Conservation (phyloP, 768 basidiomycete species). For the Paxillus rubicundulus region DNA sequence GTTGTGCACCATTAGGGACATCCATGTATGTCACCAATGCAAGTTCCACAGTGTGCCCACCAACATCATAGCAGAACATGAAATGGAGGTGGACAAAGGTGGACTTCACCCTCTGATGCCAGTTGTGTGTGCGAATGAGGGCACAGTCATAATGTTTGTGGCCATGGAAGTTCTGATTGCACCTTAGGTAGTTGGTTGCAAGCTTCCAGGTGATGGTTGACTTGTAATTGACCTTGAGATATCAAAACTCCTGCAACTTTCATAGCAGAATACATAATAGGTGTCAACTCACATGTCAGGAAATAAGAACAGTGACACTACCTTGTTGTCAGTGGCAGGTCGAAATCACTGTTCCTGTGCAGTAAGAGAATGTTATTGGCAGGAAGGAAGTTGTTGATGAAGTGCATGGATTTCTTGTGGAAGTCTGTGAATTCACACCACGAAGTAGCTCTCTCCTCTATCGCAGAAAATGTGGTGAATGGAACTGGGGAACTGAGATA, state of each 20-base stretch:
- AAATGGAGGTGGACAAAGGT: constrained; percentile 8
- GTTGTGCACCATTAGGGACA: constrained; percentile 3
- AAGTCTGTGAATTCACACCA: no score
- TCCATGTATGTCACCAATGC: constrained; percentile 23
- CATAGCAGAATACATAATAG: neutral
- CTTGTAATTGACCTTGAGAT: constrained; percentile 27
- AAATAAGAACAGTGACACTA: no score
- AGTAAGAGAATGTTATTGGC: no score
- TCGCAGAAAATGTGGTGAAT: no score
- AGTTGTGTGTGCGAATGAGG: neutral
- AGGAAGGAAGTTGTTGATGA: no score
- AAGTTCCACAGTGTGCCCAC: constrained; percentile 5
- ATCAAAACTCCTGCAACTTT: constrained; percentile 25
- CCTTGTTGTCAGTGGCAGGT: no score
- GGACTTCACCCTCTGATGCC: neutral
- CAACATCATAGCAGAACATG: constrained; percentile 16
- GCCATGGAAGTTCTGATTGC: constrained; percentile 29
- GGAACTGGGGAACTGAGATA: no score
- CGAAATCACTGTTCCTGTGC: no score
- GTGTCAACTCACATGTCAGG: neutral
- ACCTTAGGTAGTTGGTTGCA: constrained; percentile 25
- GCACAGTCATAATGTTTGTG: constrained; percentile 24
- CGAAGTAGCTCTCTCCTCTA: no score
- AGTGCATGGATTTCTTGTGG: no score
- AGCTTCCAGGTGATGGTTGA: constrained; percentile 27